Percentiles rank a stretch among this genome's conserved stretches.
Conservation (phyloP, 108 stramenopile genomes). For the Cyclotella choctawhatcheeana region DNA sequence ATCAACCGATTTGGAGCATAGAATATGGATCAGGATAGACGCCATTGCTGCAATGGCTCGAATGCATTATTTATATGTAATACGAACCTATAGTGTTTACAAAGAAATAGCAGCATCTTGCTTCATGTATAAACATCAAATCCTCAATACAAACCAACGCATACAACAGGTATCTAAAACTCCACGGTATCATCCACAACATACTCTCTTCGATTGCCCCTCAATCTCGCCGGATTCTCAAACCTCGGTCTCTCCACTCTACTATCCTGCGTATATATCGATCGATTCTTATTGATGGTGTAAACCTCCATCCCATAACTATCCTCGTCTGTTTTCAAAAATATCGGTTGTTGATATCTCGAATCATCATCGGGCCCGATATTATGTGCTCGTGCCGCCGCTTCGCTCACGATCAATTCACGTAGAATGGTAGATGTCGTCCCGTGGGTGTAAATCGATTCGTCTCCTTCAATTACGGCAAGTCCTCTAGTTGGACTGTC, state of each 20-base stretch:
- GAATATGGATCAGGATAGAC: too few species aligned
- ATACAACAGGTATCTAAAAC: too few species aligned
- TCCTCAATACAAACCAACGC: too few species aligned
- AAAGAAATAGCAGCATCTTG: too few species aligned
- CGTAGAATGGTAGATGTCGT: neutral
- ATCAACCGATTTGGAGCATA: too few species aligned
- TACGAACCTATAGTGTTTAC: too few species aligned
- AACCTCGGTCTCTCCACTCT: slow-evolving; percentile 4
- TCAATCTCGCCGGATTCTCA: slow-evolving; percentile 27
- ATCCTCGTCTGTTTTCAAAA: slow-evolving; percentile 18
- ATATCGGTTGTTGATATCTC: neutral
- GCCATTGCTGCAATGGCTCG: too few species aligned
- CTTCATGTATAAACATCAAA: too few species aligned
- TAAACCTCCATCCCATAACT: slow-evolving; percentile 20
- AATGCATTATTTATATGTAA: too few species aligned
- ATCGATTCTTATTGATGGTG: neutral
- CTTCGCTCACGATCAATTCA: slow-evolving; percentile 6
- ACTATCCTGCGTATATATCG: slow-evolving; percentile 8
- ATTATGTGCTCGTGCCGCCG: neutral
- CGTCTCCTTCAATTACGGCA: slow-evolving; percentile 3
- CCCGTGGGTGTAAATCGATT: slow-evolving; percentile 24
- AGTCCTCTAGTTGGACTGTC: neutral
- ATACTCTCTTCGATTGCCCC: slow-evolving; percentile 8
- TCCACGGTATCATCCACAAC: slow-evolving; percentile 34
- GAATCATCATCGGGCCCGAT: neutral